Conservation (phyloP, 257 asterid species). For the Solanum tarapatanum region DNA sequence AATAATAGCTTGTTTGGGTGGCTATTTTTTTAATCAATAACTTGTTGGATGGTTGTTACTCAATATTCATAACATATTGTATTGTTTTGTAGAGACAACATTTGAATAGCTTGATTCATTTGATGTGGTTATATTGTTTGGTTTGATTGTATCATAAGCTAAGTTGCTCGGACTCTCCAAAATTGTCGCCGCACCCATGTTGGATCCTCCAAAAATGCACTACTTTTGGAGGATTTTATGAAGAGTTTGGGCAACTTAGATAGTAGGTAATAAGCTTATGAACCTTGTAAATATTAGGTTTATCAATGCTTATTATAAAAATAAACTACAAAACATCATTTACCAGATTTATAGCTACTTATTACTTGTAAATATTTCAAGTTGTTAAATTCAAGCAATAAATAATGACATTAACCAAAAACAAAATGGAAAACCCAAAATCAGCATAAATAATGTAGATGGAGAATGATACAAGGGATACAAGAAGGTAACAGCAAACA, state of each 20-base stretch:
- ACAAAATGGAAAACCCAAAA: background rate
- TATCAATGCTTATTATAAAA: background rate
- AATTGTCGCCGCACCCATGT: background rate
- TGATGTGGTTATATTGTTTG: background rate
- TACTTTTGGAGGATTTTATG: background rate
- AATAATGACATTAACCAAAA: background rate
- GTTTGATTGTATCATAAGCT: background rate
- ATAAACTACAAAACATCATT: background rate
- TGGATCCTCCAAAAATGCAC: background rate
- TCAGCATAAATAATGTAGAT: background rate
- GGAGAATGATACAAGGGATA: background rate
- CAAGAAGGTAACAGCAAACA: background rate
- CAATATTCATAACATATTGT: background rate
- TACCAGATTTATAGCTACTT: background rate
- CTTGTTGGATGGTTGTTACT: background rate
- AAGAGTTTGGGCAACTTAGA: background rate
- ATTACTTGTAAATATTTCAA: background rate
- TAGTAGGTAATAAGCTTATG: background rate
- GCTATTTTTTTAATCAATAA: background rate
- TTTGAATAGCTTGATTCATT: background rate
- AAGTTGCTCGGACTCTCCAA: background rate
- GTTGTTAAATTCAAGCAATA: background rate
- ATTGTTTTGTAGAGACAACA: background rate
- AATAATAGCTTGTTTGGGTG: background rate
- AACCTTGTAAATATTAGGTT: background rate